These are phyloP conservation scores for Cichorium intybus DNA, from an alignment of 140 eudicot species.

Conservation along the genomic window DNA sequence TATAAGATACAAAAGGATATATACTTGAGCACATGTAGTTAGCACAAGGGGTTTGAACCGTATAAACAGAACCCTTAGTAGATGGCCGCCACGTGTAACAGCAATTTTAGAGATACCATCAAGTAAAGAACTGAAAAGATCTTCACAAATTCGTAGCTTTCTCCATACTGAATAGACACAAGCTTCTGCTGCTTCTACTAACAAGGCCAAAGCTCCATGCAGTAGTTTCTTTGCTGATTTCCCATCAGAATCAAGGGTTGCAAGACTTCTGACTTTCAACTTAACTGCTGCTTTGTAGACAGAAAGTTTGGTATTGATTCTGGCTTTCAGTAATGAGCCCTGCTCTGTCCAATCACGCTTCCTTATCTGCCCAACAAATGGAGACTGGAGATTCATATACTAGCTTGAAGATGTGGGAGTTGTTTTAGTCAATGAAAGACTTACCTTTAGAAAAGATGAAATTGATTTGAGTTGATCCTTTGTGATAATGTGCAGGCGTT, in stretches of 20 bases:
- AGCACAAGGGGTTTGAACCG: conserved; percentile 86
- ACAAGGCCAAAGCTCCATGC: conserved; percentile 73
- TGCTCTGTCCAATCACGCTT: conserved; percentile 92
- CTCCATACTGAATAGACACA: conserved; percentile 88
- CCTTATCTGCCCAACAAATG: conserved; percentile 66
- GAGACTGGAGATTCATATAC: conserved; percentile 18
- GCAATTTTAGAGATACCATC: conserved; percentile 84
- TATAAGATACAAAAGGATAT: conserved; percentile 11
- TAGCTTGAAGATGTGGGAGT: background rate
- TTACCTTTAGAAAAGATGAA: conserved; percentile 73
- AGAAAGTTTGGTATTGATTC: conserved; percentile 72
- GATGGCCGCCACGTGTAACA: conserved; percentile 77
- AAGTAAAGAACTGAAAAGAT: conserved; percentile 78
- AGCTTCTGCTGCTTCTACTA: conserved; percentile 87
- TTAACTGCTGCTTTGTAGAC: conserved; percentile 73
- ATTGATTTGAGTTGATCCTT: conserved; percentile 70
- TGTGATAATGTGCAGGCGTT: conserved; percentile 61
- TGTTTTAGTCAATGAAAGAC: conserved; percentile 2
- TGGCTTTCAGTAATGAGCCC: conserved; percentile 64
- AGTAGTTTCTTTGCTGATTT: conserved; percentile 67
- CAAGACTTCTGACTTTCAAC: conserved; percentile 49
- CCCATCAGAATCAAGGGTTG: conserved; percentile 77
- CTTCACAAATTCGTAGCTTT: conserved; percentile 88
- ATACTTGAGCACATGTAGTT: conserved; percentile 85
- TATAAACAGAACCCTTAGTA: conserved; percentile 77